phyloP scores from a whole-genome alignment of 2,329 filamentous ascomycete species.

The Calonectria pauciramosa region DNA sequence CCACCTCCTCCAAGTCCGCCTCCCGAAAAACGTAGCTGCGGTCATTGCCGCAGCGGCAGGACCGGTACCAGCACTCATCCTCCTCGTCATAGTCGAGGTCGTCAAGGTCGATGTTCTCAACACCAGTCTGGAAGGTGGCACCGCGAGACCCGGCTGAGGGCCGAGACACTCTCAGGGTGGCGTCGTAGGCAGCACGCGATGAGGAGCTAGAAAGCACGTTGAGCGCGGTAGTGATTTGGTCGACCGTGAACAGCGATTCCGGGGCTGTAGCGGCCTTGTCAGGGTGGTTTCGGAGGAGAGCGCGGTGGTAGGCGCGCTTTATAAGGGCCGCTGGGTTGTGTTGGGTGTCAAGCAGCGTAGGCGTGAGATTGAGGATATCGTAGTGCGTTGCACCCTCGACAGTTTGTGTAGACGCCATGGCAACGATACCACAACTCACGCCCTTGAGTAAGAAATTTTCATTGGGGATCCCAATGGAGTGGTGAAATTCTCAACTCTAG shows the following conservation, averaged over 20 bases:
- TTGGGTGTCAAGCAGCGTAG: slow-evolving; percentile 59
- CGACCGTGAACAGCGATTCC: slow-evolving; percentile 62
- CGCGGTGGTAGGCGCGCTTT: slow-evolving; percentile 74
- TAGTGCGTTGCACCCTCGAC: slow-evolving; percentile 65
- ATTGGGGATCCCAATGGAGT: slow-evolving; percentile 8
- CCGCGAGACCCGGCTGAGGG: slow-evolving; percentile 34
- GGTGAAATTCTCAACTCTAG: slow-evolving; percentile 18
- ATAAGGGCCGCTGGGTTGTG: slow-evolving; percentile 62
- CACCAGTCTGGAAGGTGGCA: slow-evolving; percentile 66
- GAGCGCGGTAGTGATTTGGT: slow-evolving; percentile 75
- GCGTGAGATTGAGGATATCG: slow-evolving; percentile 70
- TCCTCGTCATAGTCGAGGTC: slow-evolving; percentile 69
- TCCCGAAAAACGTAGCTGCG: slow-evolving; percentile 72
- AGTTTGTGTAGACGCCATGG: slow-evolving; percentile 28
- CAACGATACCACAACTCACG: background rate
- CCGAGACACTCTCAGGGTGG: slow-evolving; percentile 57
- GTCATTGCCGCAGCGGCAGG: slow-evolving; percentile 75
- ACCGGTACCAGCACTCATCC: slow-evolving; percentile 65
- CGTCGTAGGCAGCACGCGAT: slow-evolving; percentile 68
- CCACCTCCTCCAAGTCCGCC: slow-evolving; percentile 70
- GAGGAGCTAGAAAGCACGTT: slow-evolving; percentile 65
- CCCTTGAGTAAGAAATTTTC: background rate
- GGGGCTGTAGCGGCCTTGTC: slow-evolving; percentile 61
- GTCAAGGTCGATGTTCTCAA: slow-evolving; percentile 76
- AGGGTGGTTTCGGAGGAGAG: slow-evolving; percentile 76